These are phyloP conservation scores for Euptelea pleiosperma DNA, from an alignment of 164 flowering plant species.

Conservation along the genomic window DNA sequence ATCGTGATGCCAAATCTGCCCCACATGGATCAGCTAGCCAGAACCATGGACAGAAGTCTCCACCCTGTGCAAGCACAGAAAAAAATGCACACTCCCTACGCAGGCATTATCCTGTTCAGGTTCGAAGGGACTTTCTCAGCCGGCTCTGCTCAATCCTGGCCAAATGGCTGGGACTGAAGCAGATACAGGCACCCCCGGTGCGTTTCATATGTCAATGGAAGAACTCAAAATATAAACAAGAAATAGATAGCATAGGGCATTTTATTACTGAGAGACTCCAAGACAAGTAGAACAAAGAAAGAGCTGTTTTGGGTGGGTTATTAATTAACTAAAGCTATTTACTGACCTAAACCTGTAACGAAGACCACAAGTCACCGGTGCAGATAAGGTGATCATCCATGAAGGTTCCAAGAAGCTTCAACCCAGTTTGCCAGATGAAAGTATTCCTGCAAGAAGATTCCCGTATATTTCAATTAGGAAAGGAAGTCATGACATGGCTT, in stretches of 20 bases:
- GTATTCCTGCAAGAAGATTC: constrained; percentile 9
- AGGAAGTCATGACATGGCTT: no score
- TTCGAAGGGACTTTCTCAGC: constrained; percentile 99
- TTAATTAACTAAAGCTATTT: constrained; percentile 16
- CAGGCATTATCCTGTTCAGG: constrained; percentile 99
- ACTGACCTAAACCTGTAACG: constrained; percentile 40
- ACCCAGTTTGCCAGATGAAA: constrained; percentile 2
- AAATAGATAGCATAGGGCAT: neutral
- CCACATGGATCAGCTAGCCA: constrained; percentile 32
- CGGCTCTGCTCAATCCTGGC: constrained; percentile 40
- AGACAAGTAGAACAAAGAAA: constrained; percentile 18
- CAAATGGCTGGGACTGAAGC: constrained; percentile 33
- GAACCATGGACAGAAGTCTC: constrained; percentile 24
- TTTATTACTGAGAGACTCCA: constrained; percentile 27
- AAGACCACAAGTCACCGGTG: constrained; percentile 13
- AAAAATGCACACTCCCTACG: constrained; percentile 98
- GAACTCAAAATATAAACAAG: constrained; percentile 5
- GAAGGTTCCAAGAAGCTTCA: constrained; percentile 15
- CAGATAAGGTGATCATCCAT: constrained; percentile 7
- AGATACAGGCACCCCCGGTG: constrained; percentile 97
- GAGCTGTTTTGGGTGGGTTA: constrained; percentile 13
- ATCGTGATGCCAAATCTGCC: constrained; percentile 12
- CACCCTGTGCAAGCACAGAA: constrained; percentile 54
- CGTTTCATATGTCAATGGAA: constrained; percentile 50
- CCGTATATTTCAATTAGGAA: no score